Evolutionary conservation across 2,329 filamentous ascomycete genomes (phyloP).

Genomic region (Xylaria arbuscula): DNA sequence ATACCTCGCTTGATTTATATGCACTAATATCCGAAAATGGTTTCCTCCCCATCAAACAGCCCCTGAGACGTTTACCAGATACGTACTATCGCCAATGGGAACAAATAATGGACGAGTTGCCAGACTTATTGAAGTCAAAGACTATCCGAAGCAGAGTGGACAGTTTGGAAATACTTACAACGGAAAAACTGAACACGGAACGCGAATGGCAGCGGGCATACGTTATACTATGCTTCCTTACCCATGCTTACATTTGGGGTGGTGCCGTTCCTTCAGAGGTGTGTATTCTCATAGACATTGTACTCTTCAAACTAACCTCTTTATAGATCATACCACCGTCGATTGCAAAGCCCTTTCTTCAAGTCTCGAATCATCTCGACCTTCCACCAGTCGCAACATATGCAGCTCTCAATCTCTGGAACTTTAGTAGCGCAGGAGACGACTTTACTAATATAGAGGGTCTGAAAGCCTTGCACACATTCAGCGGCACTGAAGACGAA

Average conservation of each 20-base stretch:
- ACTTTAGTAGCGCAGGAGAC: slow-evolving; percentile 66
- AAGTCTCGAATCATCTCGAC: slow-evolving; percentile 77
- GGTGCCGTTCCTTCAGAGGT: slow-evolving; percentile 80
- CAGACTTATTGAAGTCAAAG: slow-evolving; percentile 70
- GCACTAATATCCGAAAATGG: slow-evolving; percentile 66
- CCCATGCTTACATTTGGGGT: slow-evolving; percentile 90
- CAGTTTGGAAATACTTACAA: slow-evolving; percentile 67
- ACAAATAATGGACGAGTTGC: slow-evolving; percentile 68
- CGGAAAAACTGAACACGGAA: slow-evolving; percentile 65
- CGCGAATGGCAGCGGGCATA: slow-evolving; percentile 78
- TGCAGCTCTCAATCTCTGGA: slow-evolving; percentile 88
- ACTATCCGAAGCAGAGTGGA: slow-evolving; percentile 68
- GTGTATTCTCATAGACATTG: slow-evolving; percentile 36
- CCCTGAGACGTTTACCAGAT: slow-evolving; percentile 68
- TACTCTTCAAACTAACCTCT: not conserved
- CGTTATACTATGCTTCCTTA: slow-evolving; percentile 72
- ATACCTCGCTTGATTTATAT: slow-evolving; percentile 54
- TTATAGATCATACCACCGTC: slow-evolving; percentile 74
- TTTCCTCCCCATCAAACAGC: slow-evolving; percentile 71
- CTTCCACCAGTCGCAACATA: slow-evolving; percentile 93
- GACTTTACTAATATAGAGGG: slow-evolving; percentile 75
- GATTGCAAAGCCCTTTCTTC: slow-evolving; percentile 80
- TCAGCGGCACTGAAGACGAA: slow-evolving; percentile 89
- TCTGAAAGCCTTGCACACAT: slow-evolving; percentile 79
- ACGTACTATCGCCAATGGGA: slow-evolving; percentile 77